A percentile compares a stretch with the other conserved stretches of the same genome.
Conservation (phyloP, 306 rosid species). For the Cicer cuneatum region DNA sequence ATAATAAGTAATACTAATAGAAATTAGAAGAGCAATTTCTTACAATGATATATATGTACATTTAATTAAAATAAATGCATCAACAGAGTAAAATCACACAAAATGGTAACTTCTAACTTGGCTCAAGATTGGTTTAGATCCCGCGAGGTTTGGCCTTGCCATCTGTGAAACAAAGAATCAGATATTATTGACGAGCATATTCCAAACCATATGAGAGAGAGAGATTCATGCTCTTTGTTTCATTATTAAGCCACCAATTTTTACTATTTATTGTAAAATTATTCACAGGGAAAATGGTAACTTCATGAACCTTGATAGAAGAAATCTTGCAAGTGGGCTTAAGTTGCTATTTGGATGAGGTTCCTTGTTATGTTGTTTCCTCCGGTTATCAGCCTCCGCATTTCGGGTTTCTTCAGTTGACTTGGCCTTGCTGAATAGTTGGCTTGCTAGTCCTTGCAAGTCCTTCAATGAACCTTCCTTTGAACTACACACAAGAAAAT, state of each 20-base stretch:
- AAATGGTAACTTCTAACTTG: slow-evolving; percentile 47
- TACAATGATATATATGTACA: slow-evolving; percentile 86
- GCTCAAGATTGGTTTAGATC: slow-evolving; percentile 74
- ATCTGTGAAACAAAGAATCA: slow-evolving; percentile 65
- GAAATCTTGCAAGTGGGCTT: slow-evolving; percentile 95
- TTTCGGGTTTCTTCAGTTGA: slow-evolving; percentile 59
- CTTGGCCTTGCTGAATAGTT: slow-evolving; percentile 59
- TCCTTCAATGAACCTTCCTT: slow-evolving; percentile 81
- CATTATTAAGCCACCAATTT: slow-evolving; percentile 3
- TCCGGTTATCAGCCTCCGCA: slow-evolving; percentile 61
- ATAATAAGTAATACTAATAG: slow-evolving; percentile 42
- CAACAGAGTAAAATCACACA: slow-evolving; percentile 41
- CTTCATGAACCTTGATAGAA: slow-evolving; percentile 84
- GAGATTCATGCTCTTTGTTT: background rate
- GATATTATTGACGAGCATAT: slow-evolving; percentile 34
- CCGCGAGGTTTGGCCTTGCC: slow-evolving; percentile 92
- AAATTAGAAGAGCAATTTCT: slow-evolving; percentile 50
- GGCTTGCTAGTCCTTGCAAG: slow-evolving; percentile 73
- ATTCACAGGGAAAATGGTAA: slow-evolving; percentile 37
- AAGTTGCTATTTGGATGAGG: slow-evolving; percentile 70
- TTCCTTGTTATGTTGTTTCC: slow-evolving; percentile 72
- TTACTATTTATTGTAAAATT: slow-evolving; percentile 27
- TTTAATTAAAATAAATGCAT: slow-evolving; percentile 55
- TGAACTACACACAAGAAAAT: slow-evolving; percentile 61
- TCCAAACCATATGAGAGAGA: slow-evolving; percentile 3